These are phyloP conservation scores for Ceratocystis colombiana DNA, from an alignment of 2,329 filamentous ascomycete genomes.

Conservation along the genomic window DNA sequence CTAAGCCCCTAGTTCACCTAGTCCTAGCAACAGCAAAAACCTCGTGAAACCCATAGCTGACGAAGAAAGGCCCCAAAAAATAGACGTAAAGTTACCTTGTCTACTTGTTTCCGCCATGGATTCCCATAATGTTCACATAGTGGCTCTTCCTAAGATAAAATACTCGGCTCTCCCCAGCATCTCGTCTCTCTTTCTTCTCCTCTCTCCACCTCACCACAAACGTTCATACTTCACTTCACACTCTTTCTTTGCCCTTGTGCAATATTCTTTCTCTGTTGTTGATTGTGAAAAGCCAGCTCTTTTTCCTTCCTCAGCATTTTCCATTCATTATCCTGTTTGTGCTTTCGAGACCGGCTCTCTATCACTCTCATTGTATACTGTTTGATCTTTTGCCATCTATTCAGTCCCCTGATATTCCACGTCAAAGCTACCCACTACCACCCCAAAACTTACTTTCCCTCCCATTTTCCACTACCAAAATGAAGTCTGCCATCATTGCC, in stretches of 20 bases:
- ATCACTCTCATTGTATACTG: constrained; percentile 22
- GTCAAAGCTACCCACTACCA: constrained; percentile 23
- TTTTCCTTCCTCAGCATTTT: constrained; percentile 18
- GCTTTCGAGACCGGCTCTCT: constrained; percentile 25
- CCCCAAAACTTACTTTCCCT: constrained; percentile 23
- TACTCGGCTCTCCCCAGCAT: constrained; percentile 3
- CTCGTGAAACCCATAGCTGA: constrained; percentile 10
- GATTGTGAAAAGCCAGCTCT: constrained; percentile 22
- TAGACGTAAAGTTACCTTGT: neutral
- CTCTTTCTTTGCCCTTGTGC: constrained; percentile 22
- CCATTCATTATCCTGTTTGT: constrained; percentile 20
- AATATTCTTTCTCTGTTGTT: constrained; percentile 19
- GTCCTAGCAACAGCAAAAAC: neutral
- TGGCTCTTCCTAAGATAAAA: constrained; percentile 20
- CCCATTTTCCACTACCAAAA: constrained; percentile 29
- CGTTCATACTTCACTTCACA: constrained; percentile 22
- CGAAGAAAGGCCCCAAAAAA: constrained; percentile 2
- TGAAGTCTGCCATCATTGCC: constrained; percentile 39
- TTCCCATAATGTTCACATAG: neutral
- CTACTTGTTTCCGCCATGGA: constrained; percentile 9
- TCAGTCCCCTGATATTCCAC: constrained; percentile 15
- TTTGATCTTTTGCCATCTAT: constrained; percentile 11
- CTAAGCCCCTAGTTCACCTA: neutral
- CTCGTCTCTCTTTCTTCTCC: constrained; percentile 15
- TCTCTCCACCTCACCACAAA: constrained; percentile 15